phyloP scores from a whole-genome alignment of 169 alveolate genomes.

The Cystoisospora suis region DNA sequence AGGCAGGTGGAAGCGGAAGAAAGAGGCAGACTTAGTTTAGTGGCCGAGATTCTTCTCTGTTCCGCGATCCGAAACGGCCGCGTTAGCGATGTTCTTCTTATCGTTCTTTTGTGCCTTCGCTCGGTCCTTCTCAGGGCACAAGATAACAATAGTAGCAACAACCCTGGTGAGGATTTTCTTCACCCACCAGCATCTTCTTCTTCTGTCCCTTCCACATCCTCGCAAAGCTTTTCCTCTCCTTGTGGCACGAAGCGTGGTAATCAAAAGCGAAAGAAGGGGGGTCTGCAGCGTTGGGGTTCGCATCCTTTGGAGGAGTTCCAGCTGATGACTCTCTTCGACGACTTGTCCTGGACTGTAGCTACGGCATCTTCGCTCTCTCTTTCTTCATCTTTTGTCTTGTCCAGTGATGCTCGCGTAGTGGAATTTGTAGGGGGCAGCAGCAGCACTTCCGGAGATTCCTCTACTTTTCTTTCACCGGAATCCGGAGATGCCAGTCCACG shows the following conservation, averaged over 20 bases:
- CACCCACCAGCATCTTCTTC: neutral
- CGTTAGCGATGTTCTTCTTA: neutral
- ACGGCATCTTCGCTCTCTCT: neutral
- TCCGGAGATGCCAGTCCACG: too few relatives aligned
- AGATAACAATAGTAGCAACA: too few relatives aligned
- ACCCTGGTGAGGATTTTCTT: too few relatives aligned
- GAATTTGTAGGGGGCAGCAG: neutral
- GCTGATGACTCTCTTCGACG: neutral
- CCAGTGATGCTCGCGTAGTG: neutral
- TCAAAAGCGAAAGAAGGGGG: neutral
- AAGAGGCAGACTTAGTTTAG: neutral
- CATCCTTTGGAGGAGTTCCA: conserved; percentile 17
- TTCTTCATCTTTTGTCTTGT: neutral
- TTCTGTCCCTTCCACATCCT: neutral
- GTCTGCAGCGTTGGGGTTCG: neutral
- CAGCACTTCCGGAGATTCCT: neutral
- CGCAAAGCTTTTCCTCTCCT: neutral
- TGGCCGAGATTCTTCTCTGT: neutral
- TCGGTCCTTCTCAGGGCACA: neutral
- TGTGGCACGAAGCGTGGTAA: too few relatives aligned
- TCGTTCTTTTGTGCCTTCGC: neutral
- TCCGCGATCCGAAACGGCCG: neutral
- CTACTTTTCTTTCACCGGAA: too few relatives aligned
- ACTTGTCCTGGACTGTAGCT: neutral
- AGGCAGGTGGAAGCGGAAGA: neutral